Evolutionary conservation across 805 yeast species (phyloP).

Genomic region (Ogataea ramenticola): DNA sequence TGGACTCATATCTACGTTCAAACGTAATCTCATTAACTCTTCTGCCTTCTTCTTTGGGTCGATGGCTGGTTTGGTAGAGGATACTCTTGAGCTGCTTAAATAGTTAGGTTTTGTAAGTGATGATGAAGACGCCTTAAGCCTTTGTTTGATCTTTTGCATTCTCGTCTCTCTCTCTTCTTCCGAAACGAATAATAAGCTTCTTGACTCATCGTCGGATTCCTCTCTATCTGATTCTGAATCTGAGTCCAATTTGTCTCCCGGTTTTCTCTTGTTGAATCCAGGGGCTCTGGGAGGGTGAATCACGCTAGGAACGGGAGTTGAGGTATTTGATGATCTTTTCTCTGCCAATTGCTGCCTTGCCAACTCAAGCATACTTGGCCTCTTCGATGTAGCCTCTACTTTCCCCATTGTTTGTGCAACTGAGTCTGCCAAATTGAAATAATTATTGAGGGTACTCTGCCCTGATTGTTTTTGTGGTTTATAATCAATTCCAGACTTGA

Average conservation of each 20-base stretch:
- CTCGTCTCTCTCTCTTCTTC: slow-evolving; percentile 28
- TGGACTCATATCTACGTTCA: slow-evolving; percentile 72
- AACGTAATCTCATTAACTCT: slow-evolving; percentile 68
- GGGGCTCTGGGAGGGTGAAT: slow-evolving; percentile 42
- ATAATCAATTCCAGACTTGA: too few relatives aligned
- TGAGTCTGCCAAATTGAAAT: not conserved
- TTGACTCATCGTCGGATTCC: slow-evolving; percentile 32
- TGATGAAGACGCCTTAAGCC: slow-evolving; percentile 15
- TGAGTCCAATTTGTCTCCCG: slow-evolving; percentile 7
- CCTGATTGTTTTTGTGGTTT: not conserved
- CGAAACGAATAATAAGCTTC: slow-evolving; percentile 31
- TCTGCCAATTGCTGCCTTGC: slow-evolving; percentile 20
- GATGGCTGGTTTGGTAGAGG: slow-evolving; percentile 16
- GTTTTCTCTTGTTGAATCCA: slow-evolving; percentile 35
- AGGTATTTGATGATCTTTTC: slow-evolving; percentile 9
- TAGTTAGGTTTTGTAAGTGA: not conserved
- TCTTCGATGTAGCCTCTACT: slow-evolving; percentile 9
- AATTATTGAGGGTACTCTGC: not conserved
- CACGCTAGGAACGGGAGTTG: slow-evolving; percentile 5
- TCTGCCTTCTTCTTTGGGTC: slow-evolving; percentile 50
- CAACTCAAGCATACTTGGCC: slow-evolving; percentile 19
- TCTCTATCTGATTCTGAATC: slow-evolving; percentile 16
- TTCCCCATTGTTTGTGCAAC: not conserved
- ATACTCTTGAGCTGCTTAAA: not conserved
- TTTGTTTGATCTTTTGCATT: slow-evolving; percentile 16